Conservation (phyloP, 805 yeast genomes). For the Pichia gijzeniarum region DNA sequence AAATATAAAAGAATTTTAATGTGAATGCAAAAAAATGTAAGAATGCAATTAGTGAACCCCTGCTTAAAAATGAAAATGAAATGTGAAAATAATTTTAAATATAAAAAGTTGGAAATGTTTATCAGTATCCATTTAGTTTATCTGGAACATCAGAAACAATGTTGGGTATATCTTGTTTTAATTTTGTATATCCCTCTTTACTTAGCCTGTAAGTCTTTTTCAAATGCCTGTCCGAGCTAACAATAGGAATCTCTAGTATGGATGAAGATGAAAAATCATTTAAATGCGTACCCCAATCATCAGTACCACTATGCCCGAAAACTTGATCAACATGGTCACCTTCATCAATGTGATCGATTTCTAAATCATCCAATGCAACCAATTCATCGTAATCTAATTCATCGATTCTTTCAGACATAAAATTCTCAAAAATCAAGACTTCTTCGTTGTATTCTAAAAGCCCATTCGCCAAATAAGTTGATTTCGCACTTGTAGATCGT, state of each 20-base stretch:
- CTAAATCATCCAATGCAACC: neutral
- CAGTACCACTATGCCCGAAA: no score
- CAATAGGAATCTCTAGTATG: slow-evolving; percentile 3
- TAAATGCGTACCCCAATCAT: neutral
- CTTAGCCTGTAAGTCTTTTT: slow-evolving; percentile 1
- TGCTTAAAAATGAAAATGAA: neutral
- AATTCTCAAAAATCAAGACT: slow-evolving; percentile 3
- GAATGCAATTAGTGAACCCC: neutral
- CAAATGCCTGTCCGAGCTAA: neutral
- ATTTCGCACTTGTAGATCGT: neutral
- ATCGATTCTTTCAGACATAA: neutral
- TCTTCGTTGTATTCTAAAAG: slow-evolving; percentile 12
- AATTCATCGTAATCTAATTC: neutral
- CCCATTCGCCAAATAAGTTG: slow-evolving; percentile 11
- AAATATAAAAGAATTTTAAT: no score
- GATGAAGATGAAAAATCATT: slow-evolving; percentile 7
- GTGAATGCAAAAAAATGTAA: neutral
- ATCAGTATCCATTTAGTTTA: slow-evolving; percentile 8
- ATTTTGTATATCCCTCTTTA: neutral
- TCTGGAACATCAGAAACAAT: slow-evolving; percentile 10
- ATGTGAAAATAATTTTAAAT: neutral
- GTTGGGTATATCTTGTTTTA: slow-evolving; percentile 7
- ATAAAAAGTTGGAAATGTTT: neutral
- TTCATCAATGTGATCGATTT: neutral
- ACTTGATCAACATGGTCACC: neutral